Conservation (phyloP, 129 eudicot genomes). For the Rutidosis leptorrhynchoides region DNA sequence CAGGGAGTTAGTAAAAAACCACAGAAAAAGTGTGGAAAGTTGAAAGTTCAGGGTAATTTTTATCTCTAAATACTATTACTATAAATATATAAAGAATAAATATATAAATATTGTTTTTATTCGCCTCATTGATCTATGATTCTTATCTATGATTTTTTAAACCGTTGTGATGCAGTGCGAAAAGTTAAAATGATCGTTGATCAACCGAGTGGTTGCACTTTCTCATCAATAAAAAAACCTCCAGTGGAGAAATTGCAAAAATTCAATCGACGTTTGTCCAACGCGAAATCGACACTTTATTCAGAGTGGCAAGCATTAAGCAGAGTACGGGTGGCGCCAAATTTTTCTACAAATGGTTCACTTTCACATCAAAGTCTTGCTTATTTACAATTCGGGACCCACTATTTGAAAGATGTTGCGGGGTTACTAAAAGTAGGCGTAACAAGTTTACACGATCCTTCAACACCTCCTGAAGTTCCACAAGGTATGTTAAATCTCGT, state of each 20-base stretch:
- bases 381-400: slow-evolving; percentile 67
- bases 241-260: slow-evolving; percentile 50
- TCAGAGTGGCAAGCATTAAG: slow-evolving; percentile 55
- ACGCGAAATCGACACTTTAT: slow-evolving; percentile 44
- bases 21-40: slow-evolving; percentile 65
- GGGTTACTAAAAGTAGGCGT: slow-evolving; percentile 53
- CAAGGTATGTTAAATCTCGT: slow-evolving; percentile 39
- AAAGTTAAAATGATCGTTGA: slow-evolving; percentile 73
- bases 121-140: background rate
- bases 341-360: slow-evolving; percentile 46
- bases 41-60: slow-evolving; percentile 71
- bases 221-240: slow-evolving; percentile 47
- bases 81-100: too few species aligned
- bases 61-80: slow-evolving; percentile 8
- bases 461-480: slow-evolving; percentile 45
- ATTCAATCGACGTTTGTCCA: slow-evolving; percentile 40
- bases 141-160: slow-evolving; percentile 4
- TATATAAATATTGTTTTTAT: background rate
- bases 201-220: slow-evolving; percentile 62
- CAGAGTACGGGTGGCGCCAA: slow-evolving; percentile 53
- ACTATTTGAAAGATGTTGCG: slow-evolving; percentile 59
- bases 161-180: slow-evolving; percentile 45
- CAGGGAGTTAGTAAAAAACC: slow-evolving; percentile 52
- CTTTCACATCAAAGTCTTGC: slow-evolving; percentile 57
- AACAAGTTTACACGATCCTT: slow-evolving; percentile 42